Percentiles rank a stretch among this genome's conserved stretches.
These are phyloP conservation scores for Arachnomyces sp. DNA, from an alignment of 2,329 filamentous ascomycete species.

Conservation along the genomic window DNA sequence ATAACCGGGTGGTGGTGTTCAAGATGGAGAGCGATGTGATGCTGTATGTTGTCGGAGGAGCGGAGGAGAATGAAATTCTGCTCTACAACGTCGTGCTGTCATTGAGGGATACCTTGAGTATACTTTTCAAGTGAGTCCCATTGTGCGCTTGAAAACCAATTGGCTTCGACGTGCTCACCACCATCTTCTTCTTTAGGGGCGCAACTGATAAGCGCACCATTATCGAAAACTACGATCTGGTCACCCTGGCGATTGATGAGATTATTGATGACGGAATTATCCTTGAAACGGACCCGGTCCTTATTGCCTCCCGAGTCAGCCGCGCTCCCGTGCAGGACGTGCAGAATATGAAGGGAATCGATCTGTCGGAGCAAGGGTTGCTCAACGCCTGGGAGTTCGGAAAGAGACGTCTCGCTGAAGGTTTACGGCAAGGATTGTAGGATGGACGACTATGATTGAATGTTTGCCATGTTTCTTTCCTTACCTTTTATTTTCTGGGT, in stretches of 20 bases:
- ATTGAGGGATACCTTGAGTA: conserved; percentile 80
- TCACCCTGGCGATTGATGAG: conserved; percentile 89
- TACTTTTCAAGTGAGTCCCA: conserved; percentile 73
- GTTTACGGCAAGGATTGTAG: conserved; percentile 76
- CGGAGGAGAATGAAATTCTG: conserved; percentile 94
- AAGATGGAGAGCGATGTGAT: conserved; percentile 98
- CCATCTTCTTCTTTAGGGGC: conserved; percentile 52
- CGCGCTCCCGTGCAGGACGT: conserved; percentile 85
- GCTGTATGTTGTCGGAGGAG: conserved; percentile 83
- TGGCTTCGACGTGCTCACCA: conserved; percentile 12
- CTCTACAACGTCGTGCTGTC: conserved; percentile 91
- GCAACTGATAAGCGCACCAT: conserved; percentile 96
- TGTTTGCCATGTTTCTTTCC: conserved; percentile 11
- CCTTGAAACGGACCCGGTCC: conserved; percentile 91
- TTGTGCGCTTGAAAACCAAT: not conserved
- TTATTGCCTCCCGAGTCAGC: conserved; percentile 87
- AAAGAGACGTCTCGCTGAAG: conserved; percentile 83
- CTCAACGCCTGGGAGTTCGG: conserved; percentile 91
- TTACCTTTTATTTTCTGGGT: conserved; percentile 15
- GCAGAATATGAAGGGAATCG: conserved; percentile 80
- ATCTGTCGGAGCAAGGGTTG: conserved; percentile 90
- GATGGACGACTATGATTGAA: conserved; percentile 23
- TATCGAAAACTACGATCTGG: conserved; percentile 96
- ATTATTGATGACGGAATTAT: conserved; percentile 94
- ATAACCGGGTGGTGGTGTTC: conserved; percentile 92